A percentile compares a stretch with the other conserved stretches of the same genome.
These are phyloP conservation scores for Talaromyces pinophilus DNA, from an alignment of 2,329 filamentous ascomycete species.

Conservation along the genomic window DNA sequence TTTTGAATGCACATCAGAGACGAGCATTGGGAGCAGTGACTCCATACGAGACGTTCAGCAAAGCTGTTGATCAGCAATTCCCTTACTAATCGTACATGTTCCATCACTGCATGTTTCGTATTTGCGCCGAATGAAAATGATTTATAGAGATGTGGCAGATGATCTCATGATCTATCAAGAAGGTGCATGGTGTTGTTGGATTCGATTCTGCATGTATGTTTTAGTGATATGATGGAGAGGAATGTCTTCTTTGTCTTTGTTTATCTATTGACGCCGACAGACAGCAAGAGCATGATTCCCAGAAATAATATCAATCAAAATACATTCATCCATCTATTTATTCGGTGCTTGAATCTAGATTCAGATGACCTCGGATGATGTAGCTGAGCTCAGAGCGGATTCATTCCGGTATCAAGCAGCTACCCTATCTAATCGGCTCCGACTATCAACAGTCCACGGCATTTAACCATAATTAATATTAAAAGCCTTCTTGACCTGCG, in stretches of 20 bases:
- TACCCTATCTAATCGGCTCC: neutral
- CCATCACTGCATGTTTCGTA: neutral
- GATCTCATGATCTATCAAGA: neutral
- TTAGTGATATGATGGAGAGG: neutral
- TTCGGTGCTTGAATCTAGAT: neutral
- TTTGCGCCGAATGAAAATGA: neutral
- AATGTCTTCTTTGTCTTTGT: neutral
- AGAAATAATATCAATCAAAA: neutral
- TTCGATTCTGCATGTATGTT: conserved; percentile 4
- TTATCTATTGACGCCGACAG: neutral
- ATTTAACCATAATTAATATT: neutral
- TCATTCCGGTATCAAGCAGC: neutral
- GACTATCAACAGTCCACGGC: neutral
- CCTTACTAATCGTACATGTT: conserved; percentile 23
- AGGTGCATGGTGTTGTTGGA: conserved; percentile 9
- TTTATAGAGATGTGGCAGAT: neutral
- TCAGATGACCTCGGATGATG: neutral
- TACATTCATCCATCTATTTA: neutral
- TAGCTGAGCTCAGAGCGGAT: neutral
- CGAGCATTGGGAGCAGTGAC: conserved; percentile 86
- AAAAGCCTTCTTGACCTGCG: neutral
- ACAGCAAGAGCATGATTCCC: neutral
- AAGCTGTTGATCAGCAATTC: conserved; percentile 54
- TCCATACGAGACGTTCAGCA: conserved; percentile 78
- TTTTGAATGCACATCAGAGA: conserved; percentile 84